Percentiles rank a stretch among this genome's conserved stretches.
phyloP scores from a whole-genome alignment of 352 stramenopile species.

The Pythium insidiosum region DNA sequence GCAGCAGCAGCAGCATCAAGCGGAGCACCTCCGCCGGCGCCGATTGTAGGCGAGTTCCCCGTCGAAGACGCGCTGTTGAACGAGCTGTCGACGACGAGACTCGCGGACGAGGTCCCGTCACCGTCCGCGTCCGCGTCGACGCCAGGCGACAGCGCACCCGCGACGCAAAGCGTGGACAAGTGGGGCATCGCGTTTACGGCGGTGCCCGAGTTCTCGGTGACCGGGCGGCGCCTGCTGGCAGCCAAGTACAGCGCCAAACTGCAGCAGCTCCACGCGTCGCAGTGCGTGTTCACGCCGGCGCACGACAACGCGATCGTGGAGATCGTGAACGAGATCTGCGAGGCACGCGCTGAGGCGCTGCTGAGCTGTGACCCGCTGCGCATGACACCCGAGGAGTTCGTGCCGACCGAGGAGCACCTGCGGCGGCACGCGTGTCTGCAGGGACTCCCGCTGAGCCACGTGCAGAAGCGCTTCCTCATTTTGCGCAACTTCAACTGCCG shows the following conservation, averaged over 20 bases:
- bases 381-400: slow-evolving; percentile 77
- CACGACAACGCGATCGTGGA: slow-evolving; percentile 71
- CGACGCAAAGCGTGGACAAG: slow-evolving; percentile 39
- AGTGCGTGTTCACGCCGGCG: slow-evolving; percentile 51
- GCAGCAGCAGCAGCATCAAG: slow-evolving; percentile 7
- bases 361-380: slow-evolving; percentile 78
- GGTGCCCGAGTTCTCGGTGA: slow-evolving; percentile 79
- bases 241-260: slow-evolving; percentile 64
- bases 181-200: slow-evolving; percentile 85
- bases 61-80: background rate
- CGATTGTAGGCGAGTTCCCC: no score
- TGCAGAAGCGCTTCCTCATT: slow-evolving; percentile 80
- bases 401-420: slow-evolving; percentile 55
- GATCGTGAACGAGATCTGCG: slow-evolving; percentile 81
- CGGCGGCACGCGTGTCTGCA: slow-evolving; percentile 36
- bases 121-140: no score
- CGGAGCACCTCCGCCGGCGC: background rate
- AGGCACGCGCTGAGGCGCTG: slow-evolving; percentile 61
- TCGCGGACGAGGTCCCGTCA: no score
- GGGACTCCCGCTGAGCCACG: slow-evolving; percentile 32
- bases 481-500: slow-evolving; percentile 85
- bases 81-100: background rate
- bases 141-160: slow-evolving; percentile 1
- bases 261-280: slow-evolving; percentile 48
- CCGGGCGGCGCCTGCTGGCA: slow-evolving; percentile 58